Evolutionary conservation across 495 filamentous ascomycete species (phyloP).

Genomic region (Penicillium flavigenum): DNA sequence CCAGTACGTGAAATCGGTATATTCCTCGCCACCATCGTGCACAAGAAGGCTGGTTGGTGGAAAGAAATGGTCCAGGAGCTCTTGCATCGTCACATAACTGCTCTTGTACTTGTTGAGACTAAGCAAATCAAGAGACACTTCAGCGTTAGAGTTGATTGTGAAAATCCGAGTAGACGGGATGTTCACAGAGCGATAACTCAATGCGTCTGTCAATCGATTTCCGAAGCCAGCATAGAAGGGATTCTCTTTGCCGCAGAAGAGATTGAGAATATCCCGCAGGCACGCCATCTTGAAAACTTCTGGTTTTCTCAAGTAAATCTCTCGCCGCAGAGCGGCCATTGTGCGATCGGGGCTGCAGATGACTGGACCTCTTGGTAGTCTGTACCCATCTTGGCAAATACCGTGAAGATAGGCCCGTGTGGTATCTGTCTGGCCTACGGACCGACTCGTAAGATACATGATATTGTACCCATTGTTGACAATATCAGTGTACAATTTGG

Average conservation of each 20-base stretch:
- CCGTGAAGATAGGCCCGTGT: conserved; percentile 90
- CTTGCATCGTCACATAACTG: conserved; percentile 94
- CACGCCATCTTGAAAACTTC: conserved; percentile 99
- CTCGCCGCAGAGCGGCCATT: conserved; percentile 89
- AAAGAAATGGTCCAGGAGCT: conserved; percentile 96
- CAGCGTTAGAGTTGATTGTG: conserved; percentile 97
- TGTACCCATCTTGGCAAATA: conserved; percentile 83
- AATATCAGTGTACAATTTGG: conserved; percentile 96
- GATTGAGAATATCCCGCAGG: conserved; percentile 82
- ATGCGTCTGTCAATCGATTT: conserved; percentile 91
- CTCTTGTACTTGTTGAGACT: conserved; percentile 93
- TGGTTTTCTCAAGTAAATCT: conserved; percentile 93
- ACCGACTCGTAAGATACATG: conserved; percentile 93
- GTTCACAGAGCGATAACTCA: conserved; percentile 93
- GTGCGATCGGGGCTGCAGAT: conserved; percentile 95
- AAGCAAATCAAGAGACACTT: conserved; percentile 88
- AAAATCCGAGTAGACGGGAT: conserved; percentile 94
- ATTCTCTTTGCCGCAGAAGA: conserved; percentile 75
- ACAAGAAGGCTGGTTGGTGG: conserved; percentile 76
- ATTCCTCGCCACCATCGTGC: conserved; percentile 77
- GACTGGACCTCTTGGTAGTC: conserved; percentile 82
- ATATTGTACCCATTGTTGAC: conserved; percentile 97
- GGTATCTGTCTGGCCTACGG: conserved; percentile 88
- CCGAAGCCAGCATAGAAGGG: conserved; percentile 98
- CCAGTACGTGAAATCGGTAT: conserved; percentile 89